Evolutionary conservation across 257 asterid genomes (phyloP).

Genomic region (Nemophila menziesii): DNA sequence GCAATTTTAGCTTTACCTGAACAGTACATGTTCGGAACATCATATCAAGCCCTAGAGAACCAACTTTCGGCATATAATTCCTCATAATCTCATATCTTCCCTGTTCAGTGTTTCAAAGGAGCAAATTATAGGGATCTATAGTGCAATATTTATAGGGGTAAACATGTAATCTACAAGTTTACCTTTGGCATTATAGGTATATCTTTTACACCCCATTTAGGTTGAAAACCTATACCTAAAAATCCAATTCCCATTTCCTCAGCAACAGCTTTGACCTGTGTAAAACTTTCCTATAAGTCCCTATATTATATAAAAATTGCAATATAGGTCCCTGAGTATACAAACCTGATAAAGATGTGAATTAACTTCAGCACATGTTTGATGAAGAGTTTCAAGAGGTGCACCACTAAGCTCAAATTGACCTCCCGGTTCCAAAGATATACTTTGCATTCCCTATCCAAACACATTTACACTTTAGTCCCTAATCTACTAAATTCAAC

Average conservation of each 20-base stretch:
- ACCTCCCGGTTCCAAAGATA: conserved; percentile 96
- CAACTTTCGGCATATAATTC: conserved; percentile 98
- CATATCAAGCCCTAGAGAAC: conserved; percentile 93
- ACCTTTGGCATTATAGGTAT: conserved; percentile 99
- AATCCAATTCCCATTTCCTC: conserved; percentile 98
- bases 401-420: conserved; percentile 99
- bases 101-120: conserved; percentile 23
- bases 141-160: background rate
- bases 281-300: conserved; percentile 11
- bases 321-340: too few relatives aligned
- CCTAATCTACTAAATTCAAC: too few relatives aligned
- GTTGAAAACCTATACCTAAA: conserved; percentile 89
- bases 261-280: conserved; percentile 92
- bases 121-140: background rate
- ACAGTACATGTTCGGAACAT: conserved; percentile 96
- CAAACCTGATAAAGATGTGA: conserved; percentile 91
- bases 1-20: conserved; percentile 40
- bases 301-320: too few relatives aligned
- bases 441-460: conserved; percentile 82
- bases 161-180: conserved; percentile 13
- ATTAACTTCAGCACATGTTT: conserved; percentile 97
- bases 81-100: conserved; percentile 88
- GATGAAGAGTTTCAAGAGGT: conserved; percentile 94
- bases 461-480: background rate
- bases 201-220: conserved; percentile 81